Conservation (phyloP, 2,329 filamentous ascomycete species). For the Sporothrix dimorphospora region DNA sequence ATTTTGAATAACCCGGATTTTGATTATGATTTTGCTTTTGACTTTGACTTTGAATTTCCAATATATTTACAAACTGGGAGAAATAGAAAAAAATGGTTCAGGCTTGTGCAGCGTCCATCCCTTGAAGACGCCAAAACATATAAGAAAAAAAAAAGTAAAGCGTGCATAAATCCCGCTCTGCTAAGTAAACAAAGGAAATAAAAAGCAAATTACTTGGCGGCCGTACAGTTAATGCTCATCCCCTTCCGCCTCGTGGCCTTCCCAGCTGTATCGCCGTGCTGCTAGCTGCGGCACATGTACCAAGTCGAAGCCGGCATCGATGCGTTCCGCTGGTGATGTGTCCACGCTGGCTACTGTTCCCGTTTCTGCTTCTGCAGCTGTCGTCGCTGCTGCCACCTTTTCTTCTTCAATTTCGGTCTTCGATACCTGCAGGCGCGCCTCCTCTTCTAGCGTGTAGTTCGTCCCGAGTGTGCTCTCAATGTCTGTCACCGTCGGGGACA, state of each 20-base stretch:
- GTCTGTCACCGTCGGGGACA: background rate
- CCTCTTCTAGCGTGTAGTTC: constrained; percentile 61
- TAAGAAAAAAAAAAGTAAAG: too few relatives aligned
- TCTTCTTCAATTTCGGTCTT: constrained; percentile 33
- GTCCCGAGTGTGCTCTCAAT: constrained; percentile 56
- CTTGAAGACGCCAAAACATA: too few relatives aligned
- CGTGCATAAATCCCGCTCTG: too few relatives aligned
- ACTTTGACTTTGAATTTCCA: too few relatives aligned
- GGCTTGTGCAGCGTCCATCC: too few relatives aligned
- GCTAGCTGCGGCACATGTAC: constrained; percentile 57
- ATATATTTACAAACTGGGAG: too few relatives aligned
- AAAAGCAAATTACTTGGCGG: background rate
- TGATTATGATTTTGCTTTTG: too few relatives aligned
- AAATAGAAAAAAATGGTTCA: too few relatives aligned
- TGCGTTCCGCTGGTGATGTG: constrained; percentile 44
- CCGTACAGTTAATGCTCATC: background rate
- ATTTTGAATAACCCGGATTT: too few relatives aligned
- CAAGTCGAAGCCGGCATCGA: constrained; percentile 50
- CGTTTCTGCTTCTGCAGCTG: constrained; percentile 29
- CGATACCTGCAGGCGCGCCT: constrained; percentile 41
- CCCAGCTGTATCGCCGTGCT: constrained; percentile 56
- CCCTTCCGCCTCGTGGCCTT: constrained; percentile 40
- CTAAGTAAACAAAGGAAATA: background rate
- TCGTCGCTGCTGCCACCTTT: background rate
- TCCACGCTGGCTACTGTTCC: constrained; percentile 33